Evolutionary conservation across 179 eudicot species (phyloP).

Genomic region (Spergularia azorica): DNA sequence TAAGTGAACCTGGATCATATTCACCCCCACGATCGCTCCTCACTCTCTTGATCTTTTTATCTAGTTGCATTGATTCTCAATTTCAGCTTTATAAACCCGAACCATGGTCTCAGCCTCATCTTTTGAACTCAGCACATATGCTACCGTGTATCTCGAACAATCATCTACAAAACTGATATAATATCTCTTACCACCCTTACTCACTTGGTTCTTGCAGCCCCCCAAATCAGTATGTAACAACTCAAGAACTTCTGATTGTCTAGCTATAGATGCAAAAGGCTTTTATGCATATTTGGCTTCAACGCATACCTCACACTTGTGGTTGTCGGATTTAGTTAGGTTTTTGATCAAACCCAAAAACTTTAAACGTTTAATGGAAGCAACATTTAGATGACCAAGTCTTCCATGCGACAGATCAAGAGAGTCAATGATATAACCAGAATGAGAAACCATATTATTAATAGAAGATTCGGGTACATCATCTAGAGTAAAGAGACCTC

Average conservation of each 20-base stretch:
- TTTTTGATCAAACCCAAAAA: neutral
- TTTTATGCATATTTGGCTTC: neutral
- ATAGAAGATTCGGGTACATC: no score
- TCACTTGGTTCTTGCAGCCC: neutral
- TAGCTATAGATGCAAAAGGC: neutral
- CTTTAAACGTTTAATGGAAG: neutral
- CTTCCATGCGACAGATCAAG: neutral
- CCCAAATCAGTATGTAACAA: neutral
- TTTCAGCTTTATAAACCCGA: neutral
- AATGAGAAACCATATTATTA: neutral
- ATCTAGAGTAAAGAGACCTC: neutral
- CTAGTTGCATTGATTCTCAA: neutral
- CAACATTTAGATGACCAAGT: neutral
- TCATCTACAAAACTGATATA: neutral
- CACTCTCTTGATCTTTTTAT: neutral
- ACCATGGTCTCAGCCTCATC: neutral
- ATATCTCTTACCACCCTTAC: neutral
- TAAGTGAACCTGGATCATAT: neutral
- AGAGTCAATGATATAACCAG: neutral
- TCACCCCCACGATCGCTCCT: neutral
- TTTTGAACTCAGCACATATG: neutral
- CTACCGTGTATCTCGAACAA: neutral
- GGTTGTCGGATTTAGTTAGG: neutral
- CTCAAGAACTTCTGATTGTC: neutral
- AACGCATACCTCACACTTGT: neutral